phyloP scores from a whole-genome alignment of 495 filamentous ascomycete species.

The Penicillium goetzii region DNA sequence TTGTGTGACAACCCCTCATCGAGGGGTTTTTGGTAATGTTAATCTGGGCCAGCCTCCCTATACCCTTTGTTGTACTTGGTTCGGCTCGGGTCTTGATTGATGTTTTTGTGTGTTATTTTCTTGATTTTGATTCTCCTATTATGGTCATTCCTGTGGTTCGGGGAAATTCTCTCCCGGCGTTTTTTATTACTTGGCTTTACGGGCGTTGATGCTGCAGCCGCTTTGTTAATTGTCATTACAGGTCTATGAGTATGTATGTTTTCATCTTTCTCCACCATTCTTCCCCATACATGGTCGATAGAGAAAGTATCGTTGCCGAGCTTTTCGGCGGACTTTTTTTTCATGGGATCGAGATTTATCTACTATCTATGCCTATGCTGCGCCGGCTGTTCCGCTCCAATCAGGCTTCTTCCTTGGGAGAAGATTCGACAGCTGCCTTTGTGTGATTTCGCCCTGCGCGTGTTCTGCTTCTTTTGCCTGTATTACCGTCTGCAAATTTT shows the following conservation, averaged over 20 bases:
- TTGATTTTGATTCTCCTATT: constrained; percentile 16
- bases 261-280: constrained; percentile 16
- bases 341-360: neutral
- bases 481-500: constrained; percentile 16
- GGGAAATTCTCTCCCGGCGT: constrained; percentile 25
- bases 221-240: constrained; percentile 29
- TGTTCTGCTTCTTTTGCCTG: constrained; percentile 19
- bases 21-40: constrained; percentile 40
- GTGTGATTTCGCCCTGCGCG: constrained; percentile 6
- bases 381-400: neutral
- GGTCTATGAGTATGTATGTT: constrained; percentile 33
- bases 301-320: constrained; percentile 11
- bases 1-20: constrained; percentile 33
- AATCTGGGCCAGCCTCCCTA: constrained; percentile 50
- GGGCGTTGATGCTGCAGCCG: constrained; percentile 18
- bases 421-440: constrained; percentile 11
- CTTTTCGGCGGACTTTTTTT: neutral
- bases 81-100: constrained; percentile 21
- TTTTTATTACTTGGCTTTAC: constrained; percentile 7
- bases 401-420: constrained; percentile 14
- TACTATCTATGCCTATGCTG: constrained; percentile 5
- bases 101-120: constrained; percentile 20
- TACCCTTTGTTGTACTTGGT: constrained; percentile 51
- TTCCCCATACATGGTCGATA: constrained; percentile 34
- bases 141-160: constrained; percentile 14